Evolutionary conservation across 192 early-diverging fungal genomes (phyloP).

Genomic region (Mortierella hygrophila): DNA sequence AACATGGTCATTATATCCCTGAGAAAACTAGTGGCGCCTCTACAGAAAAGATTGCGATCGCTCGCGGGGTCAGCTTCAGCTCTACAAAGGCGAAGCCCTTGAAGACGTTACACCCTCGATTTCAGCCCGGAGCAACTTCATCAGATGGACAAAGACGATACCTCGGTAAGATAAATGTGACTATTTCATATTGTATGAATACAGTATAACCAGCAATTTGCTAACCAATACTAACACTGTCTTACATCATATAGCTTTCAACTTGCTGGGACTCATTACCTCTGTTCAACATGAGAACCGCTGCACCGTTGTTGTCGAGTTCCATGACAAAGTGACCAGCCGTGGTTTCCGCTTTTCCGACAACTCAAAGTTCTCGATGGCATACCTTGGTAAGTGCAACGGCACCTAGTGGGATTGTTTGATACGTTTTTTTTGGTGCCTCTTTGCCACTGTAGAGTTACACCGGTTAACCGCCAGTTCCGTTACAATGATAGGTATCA

Average conservation of each 20-base stretch:
- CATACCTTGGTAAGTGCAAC: conserved; percentile 65
- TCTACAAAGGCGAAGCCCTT: conserved; percentile 11
- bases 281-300: conserved; percentile 78
- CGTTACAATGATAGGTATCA: conserved; percentile 33
- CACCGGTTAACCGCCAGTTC: neutral
- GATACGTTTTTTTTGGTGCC: neutral
- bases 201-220: too few species aligned
- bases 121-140: conserved; percentile 91
- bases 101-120: conserved; percentile 67
- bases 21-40: conserved; percentile 20
- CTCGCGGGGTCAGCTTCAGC: neutral
- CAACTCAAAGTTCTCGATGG: conserved; percentile 82
- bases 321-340: conserved; percentile 85
- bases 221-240: neutral
- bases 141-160: conserved; percentile 66
- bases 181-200: neutral
- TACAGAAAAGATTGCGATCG: neutral
- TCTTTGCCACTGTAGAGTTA: neutral
- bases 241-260: conserved; percentile 70
- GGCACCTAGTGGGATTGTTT: neutral
- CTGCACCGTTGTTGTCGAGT: conserved; percentile 87
- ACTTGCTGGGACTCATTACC: conserved; percentile 85
- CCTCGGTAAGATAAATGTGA: conserved; percentile 51
- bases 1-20: conserved; percentile 79
- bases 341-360: conserved; percentile 90